phyloP scores from a whole-genome alignment of 345 rosid genomes.

The Arabis alpina region DNA sequence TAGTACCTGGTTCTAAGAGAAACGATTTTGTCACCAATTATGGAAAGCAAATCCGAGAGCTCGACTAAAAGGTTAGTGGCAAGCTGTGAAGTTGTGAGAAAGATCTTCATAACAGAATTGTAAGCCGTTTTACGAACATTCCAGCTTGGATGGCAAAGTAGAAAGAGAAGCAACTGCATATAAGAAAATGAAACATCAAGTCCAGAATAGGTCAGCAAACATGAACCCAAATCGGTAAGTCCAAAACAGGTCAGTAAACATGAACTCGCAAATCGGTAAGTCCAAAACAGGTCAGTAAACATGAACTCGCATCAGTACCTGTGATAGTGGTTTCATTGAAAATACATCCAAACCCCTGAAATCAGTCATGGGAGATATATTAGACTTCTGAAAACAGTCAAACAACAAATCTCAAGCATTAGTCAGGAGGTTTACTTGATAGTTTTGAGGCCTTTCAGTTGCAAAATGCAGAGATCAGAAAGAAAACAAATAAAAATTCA shows the following conservation, averaged over 20 bases:
- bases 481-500: constrained; percentile 1
- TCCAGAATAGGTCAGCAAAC: too few relatives aligned
- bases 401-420: constrained; percentile 3
- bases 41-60: constrained; percentile 63
- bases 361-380: constrained; percentile 33
- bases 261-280: constrained; percentile 24
- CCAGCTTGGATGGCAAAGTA: constrained; percentile 88
- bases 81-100: constrained; percentile 59
- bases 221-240: too few relatives aligned
- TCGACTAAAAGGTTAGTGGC: constrained; percentile 68
- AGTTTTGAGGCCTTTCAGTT: constrained; percentile 66
- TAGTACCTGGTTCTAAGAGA: constrained; percentile 63
- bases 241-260: too few relatives aligned
- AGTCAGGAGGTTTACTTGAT: constrained; percentile 44
- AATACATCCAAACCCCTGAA: constrained; percentile 78
- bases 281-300: neutral
- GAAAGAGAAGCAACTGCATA: constrained; percentile 70
- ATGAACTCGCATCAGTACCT: constrained; percentile 52
- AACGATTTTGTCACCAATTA: constrained; percentile 53
- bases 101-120: constrained; percentile 64
- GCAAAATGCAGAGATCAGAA: constrained; percentile 26
- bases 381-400: constrained; percentile 14
- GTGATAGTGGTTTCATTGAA: constrained; percentile 62
- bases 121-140: constrained; percentile 66
- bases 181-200: constrained; percentile 13